Conservation (phyloP, 2,329 filamentous ascomycete species). For the Phialemoniopsis sp. region DNA sequence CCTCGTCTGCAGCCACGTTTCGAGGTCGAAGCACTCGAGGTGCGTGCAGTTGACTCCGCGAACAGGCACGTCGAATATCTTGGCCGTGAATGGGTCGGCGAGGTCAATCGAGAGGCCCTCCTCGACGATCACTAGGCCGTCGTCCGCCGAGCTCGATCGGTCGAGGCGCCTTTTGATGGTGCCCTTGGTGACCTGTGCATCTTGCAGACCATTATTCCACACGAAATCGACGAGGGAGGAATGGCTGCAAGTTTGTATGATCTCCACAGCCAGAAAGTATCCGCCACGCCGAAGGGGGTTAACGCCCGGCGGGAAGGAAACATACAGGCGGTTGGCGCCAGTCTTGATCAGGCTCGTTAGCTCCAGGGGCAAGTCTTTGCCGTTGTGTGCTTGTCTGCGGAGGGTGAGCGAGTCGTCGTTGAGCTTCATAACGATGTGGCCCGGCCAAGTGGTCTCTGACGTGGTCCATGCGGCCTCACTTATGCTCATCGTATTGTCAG, state of each 20-base stretch:
- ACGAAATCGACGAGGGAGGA: constrained; percentile 35
- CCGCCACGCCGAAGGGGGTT: constrained; percentile 14
- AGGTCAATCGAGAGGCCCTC: constrained; percentile 59
- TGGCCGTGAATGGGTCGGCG: constrained; percentile 61
- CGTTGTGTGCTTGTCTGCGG: constrained; percentile 67
- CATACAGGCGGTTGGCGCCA: constrained; percentile 59
- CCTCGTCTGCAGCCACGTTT: constrained; percentile 72
- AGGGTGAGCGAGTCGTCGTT: constrained; percentile 53
- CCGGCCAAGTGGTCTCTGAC: constrained; percentile 67
- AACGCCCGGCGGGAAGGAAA: constrained; percentile 35
- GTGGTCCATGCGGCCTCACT: constrained; percentile 56
- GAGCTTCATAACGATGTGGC: constrained; percentile 62
- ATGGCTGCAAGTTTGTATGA: constrained; percentile 53
- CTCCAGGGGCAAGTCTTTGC: constrained; percentile 72
- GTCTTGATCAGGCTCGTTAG: constrained; percentile 55
- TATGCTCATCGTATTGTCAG: constrained; percentile 16
- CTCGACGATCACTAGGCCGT: constrained; percentile 58
- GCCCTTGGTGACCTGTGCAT: constrained; percentile 44
- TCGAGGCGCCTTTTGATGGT: constrained; percentile 50
- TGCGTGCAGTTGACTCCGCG: constrained; percentile 69
- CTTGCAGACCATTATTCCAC: constrained; percentile 26
- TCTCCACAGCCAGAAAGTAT: constrained; percentile 69
- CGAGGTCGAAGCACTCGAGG: constrained; percentile 84
- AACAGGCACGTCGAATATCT: constrained; percentile 66
- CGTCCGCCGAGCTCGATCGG: constrained; percentile 28